These are phyloP conservation scores for Ogataea sp. DNA, from an alignment of 805 yeast species.

Conservation along the genomic window DNA sequence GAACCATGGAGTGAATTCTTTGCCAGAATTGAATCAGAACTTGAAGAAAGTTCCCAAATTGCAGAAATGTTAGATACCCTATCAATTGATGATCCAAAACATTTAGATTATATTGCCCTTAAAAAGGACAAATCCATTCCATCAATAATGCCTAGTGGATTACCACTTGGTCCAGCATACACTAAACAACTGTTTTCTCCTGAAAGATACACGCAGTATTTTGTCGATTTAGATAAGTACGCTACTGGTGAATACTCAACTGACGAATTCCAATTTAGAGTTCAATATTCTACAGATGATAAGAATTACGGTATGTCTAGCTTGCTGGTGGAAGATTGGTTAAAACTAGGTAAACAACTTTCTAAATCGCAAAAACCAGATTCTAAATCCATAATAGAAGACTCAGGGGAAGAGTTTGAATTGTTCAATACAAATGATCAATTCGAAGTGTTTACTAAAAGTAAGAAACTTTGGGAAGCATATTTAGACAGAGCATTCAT, in stretches of 20 bases:
- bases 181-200: slow-evolving; percentile 67
- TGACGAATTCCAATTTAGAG: slow-evolving; percentile 34
- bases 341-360: slow-evolving; percentile 45
- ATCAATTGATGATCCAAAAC: slow-evolving; percentile 5
- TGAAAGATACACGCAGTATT: slow-evolving; percentile 63
- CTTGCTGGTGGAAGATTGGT: slow-evolving; percentile 55
- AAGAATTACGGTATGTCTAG: slow-evolving; percentile 43
- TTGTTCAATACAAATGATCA: slow-evolving; percentile 1
- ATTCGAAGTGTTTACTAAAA: slow-evolving; percentile 1
- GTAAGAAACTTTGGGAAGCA: slow-evolving; percentile 45
- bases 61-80: slow-evolving; percentile 7
- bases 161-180: slow-evolving; percentile 71
- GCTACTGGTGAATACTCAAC: slow-evolving; percentile 16
- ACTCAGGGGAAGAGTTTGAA: background rate
- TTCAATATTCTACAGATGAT: slow-evolving; percentile 66
- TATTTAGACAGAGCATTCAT: slow-evolving; percentile 56
- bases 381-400: background rate
- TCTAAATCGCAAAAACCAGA: slow-evolving; percentile 23
- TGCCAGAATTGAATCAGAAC: slow-evolving; percentile 32
- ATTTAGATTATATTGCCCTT: slow-evolving; percentile 5
- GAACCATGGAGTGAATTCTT: slow-evolving; percentile 59
- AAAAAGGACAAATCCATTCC: slow-evolving; percentile 54
- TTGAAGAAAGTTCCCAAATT: slow-evolving; percentile 23
- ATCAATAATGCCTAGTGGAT: slow-evolving; percentile 43
- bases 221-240: slow-evolving; percentile 43